A percentile compares a stretch with the other conserved stretches of the same genome.
These are phyloP conservation scores for Sphagnum fallax DNA, from an alignment of 228 moss, liverwort and hornwort genomes.

Conservation along the genomic window DNA sequence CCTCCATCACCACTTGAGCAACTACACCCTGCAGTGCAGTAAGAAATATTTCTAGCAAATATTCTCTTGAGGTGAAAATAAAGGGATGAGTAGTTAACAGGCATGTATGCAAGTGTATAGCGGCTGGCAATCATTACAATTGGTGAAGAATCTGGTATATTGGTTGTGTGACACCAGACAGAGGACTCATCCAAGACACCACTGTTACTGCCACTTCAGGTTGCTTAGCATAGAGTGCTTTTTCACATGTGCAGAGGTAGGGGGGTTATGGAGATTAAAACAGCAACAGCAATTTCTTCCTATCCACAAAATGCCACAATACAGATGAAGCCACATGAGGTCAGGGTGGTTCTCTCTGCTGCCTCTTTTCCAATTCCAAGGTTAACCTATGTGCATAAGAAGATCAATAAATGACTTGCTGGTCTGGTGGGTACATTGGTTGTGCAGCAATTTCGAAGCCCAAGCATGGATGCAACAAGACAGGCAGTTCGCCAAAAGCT, in stretches of 20 bases:
- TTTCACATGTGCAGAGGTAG: constrained; percentile 30
- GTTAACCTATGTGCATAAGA: not conserved
- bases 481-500: constrained; percentile 68
- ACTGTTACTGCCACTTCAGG: too few species aligned
- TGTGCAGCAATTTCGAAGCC: constrained; percentile 47
- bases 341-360: not conserved
- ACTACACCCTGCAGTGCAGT: not conserved
- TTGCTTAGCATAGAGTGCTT: not conserved
- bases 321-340: constrained; percentile 40
- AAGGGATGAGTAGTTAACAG: not conserved
- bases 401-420: not conserved
- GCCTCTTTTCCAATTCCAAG: too few species aligned
- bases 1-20: constrained; percentile 26
- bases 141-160: not conserved
- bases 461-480: constrained; percentile 76
- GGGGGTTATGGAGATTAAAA: constrained; percentile 42
- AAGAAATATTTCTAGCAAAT: not conserved
- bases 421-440: not conserved
- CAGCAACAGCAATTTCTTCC: constrained; percentile 21
- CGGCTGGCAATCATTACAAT: not conserved
- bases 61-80: not conserved
- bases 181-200: too few species aligned
- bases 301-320: constrained; percentile 18
- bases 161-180: not conserved
- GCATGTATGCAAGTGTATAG: not conserved